Conservation (phyloP, 2,329 filamentous ascomycete genomes). For the Metarhizium humberi region DNA sequence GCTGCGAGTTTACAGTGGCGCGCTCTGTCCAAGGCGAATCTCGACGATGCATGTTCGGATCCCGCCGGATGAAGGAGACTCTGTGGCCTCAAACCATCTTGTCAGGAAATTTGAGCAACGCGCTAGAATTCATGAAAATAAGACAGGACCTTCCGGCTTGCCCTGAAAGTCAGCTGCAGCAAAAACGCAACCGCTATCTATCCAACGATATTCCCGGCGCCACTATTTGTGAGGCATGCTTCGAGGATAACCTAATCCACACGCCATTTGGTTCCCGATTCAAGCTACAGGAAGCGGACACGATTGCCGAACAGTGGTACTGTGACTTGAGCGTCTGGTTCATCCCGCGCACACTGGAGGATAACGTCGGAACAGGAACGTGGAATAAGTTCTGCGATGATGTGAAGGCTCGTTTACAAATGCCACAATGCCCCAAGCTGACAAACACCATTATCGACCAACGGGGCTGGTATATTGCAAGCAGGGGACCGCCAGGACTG, state of each 20-base stretch:
- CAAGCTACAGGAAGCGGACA: not conserved
- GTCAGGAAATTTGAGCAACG: too few relatives aligned
- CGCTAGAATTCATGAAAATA: too few relatives aligned
- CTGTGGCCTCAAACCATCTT: too few relatives aligned
- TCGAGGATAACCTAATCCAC: slow-evolving; percentile 21
- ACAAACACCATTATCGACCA: slow-evolving; percentile 12
- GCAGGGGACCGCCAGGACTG: not conserved
- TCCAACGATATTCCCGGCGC: slow-evolving; percentile 21
- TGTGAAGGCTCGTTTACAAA: slow-evolving; percentile 16
- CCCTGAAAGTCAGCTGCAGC: not conserved
- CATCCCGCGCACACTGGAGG: slow-evolving; percentile 19
- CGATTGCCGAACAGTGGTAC: slow-evolving; percentile 2
- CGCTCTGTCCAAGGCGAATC: too few relatives aligned
- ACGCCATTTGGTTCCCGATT: slow-evolving; percentile 22
- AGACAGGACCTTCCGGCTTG: too few relatives aligned
- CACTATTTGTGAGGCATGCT: slow-evolving; percentile 29
- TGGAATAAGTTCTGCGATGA: slow-evolving; percentile 25
- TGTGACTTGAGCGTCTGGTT: slow-evolving; percentile 25
- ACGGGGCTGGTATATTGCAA: slow-evolving; percentile 21
- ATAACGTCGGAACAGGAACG: slow-evolving; percentile 13
- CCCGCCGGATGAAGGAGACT: too few relatives aligned
- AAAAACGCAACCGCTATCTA: slow-evolving; percentile 22
- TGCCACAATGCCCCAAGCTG: slow-evolving; percentile 18
- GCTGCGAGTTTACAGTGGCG: too few relatives aligned
- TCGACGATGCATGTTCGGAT: too few relatives aligned